phyloP scores from a whole-genome alignment of 2,329 filamentous ascomycete species.

The Exophiala sp. region DNA sequence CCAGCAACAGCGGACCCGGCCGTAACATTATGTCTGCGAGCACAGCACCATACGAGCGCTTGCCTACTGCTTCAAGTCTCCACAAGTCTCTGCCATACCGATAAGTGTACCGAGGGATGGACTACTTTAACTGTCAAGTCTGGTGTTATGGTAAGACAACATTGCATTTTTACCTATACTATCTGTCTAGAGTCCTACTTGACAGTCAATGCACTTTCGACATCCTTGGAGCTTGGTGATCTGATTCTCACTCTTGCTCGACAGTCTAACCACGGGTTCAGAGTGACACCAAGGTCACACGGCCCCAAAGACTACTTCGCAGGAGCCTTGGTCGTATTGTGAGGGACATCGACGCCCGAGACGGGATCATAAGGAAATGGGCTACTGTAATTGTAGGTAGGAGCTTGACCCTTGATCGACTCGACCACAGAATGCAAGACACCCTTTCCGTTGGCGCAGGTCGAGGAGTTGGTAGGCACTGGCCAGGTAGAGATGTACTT shows the following conservation, averaged over 20 bases:
- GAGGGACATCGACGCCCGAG: conserved; percentile 10
- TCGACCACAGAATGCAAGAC: conserved; percentile 16
- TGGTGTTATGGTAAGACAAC: too few relatives aligned
- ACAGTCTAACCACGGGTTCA: too few relatives aligned
- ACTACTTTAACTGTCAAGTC: too few relatives aligned
- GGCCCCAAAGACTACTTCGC: background rate
- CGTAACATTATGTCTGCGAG: too few relatives aligned
- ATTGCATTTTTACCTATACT: background rate
- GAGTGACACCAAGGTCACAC: background rate
- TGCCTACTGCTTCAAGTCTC: too few relatives aligned
- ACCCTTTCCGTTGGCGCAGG: conserved; percentile 68
- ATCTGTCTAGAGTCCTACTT: background rate
- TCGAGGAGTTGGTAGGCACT: conserved; percentile 56
- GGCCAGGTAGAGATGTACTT: conserved; percentile 26
- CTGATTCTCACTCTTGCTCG: too few relatives aligned
- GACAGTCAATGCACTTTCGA: background rate
- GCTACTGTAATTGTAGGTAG: conserved; percentile 18
- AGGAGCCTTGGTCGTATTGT: background rate
- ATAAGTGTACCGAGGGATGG: too few relatives aligned
- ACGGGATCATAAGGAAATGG: conserved; percentile 16
- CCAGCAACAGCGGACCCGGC: too few relatives aligned
- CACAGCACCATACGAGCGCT: too few relatives aligned
- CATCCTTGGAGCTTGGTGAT: too few relatives aligned
- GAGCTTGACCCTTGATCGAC: conserved; percentile 7
- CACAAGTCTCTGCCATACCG: too few relatives aligned